These are phyloP conservation scores for Colletotrichum higginsianum DNA, from an alignment of 2,329 filamentous ascomycete genomes.

Conservation along the genomic window DNA sequence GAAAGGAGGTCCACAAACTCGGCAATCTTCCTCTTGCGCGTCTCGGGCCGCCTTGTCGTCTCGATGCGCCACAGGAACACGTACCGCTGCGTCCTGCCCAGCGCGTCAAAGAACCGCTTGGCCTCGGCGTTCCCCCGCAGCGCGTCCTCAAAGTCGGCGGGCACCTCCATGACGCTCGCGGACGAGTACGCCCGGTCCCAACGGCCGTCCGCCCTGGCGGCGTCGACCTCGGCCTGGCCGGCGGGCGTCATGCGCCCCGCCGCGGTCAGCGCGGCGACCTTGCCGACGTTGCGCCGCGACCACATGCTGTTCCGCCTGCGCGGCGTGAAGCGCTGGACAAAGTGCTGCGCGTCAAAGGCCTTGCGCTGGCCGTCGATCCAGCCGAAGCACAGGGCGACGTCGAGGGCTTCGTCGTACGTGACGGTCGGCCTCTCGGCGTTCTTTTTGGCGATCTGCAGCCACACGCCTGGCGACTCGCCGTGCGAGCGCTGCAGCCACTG, in stretches of 20 bases:
- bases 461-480: conserved; percentile 55
- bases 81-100: conserved; percentile 64
- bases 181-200: conserved; percentile 72
- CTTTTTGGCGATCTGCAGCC: conserved; percentile 67
- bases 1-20: conserved; percentile 59
- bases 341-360: conserved; percentile 61
- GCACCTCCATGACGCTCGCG: conserved; percentile 61
- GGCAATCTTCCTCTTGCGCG: conserved; percentile 55
- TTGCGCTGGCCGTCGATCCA: conserved; percentile 74
- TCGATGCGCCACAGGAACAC: conserved; percentile 61
- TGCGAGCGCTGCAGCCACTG: conserved; percentile 57
- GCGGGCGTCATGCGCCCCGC: conserved; percentile 64
- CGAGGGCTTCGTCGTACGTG: conserved; percentile 66
- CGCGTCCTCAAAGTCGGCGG: conserved; percentile 63
- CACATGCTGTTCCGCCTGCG: conserved; percentile 69
- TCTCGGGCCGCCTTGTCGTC: conserved; percentile 57
- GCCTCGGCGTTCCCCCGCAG: conserved; percentile 55
- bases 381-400: conserved; percentile 71
- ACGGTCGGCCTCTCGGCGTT: conserved; percentile 59
- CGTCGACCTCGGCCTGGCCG: conserved; percentile 66
- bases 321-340: conserved; percentile 71
- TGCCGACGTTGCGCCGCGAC: conserved; percentile 72
- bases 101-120: conserved; percentile 56
- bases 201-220: conserved; percentile 69
- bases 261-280: conserved; percentile 60